These are phyloP conservation scores for Orbilia javanica DNA, from an alignment of 2,329 filamentous ascomycete genomes.

Conservation along the genomic window DNA sequence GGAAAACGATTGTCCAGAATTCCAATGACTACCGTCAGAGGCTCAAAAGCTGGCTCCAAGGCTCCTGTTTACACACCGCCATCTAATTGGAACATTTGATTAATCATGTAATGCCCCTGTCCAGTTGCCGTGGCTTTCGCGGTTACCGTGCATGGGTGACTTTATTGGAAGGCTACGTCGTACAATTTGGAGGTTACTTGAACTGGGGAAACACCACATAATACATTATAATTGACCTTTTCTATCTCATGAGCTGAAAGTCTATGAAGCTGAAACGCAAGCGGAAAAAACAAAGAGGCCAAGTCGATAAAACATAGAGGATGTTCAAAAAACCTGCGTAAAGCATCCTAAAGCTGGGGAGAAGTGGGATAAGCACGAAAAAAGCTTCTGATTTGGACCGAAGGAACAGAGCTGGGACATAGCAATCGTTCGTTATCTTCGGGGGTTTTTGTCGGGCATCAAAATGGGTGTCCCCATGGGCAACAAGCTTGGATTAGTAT, in stretches of 20 bases:
- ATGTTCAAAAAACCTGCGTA: slow-evolving; percentile 27
- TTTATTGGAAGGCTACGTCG: not conserved
- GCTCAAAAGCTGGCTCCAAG: not conserved
- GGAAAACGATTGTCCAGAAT: not conserved
- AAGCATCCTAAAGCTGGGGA: slow-evolving; percentile 42
- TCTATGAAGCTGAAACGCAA: slow-evolving; percentile 9
- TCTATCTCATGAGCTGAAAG: slow-evolving; percentile 10
- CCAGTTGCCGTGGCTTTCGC: not conserved
- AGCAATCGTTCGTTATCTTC: not conserved
- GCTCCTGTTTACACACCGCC: not conserved
- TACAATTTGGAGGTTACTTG: slow-evolving; percentile 7
- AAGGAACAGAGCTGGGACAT: not conserved
- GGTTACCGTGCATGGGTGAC: not conserved
- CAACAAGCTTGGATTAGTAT: slow-evolving; percentile 20
- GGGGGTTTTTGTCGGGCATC: not conserved
- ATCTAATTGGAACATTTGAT: no score
- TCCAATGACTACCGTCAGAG: not conserved
- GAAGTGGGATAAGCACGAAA: slow-evolving; percentile 45
- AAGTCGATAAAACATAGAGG: not conserved
- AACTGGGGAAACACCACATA: slow-evolving; percentile 37
- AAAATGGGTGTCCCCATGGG: slow-evolving; percentile 44
- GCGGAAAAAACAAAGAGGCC: not conserved
- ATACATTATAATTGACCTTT: slow-evolving; percentile 51
- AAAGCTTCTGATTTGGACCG: slow-evolving; percentile 23
- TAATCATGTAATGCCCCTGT: not conserved